Percentiles rank a stretch among this genome's conserved stretches.
These are phyloP conservation scores for Craterostigma plantagineum DNA, from an alignment of 257 asterid genomes.

Conservation along the genomic window DNA sequence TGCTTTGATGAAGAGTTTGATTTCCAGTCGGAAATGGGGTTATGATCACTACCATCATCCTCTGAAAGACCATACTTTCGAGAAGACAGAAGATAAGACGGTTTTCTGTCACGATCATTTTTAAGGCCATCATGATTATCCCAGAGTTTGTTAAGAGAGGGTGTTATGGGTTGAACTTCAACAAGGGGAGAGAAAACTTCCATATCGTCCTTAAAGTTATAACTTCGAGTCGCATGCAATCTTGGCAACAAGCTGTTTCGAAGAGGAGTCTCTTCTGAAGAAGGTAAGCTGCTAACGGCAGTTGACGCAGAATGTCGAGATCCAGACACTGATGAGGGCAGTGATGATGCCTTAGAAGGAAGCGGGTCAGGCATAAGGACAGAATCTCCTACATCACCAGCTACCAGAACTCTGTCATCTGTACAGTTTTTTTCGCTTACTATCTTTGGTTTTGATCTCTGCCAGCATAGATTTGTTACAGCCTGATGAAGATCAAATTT, in stretches of 20 bases:
- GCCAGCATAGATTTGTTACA: slow-evolving; percentile 88
- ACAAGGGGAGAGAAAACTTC: slow-evolving; percentile 94
- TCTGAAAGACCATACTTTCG: slow-evolving; percentile 56
- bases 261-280: slow-evolving; percentile 56
- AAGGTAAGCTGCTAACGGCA: slow-evolving; percentile 22
- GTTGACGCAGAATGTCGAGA: slow-evolving; percentile 41
- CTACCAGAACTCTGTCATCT: slow-evolving; percentile 58
- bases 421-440: slow-evolving; percentile 61
- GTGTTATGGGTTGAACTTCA: slow-evolving; percentile 88
- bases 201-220: slow-evolving; percentile 91
- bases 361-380: slow-evolving; percentile 95
- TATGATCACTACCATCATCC: slow-evolving; percentile 41
- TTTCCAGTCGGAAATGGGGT: slow-evolving; percentile 64
- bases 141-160: slow-evolving; percentile 73
- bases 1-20: slow-evolving; percentile 29
- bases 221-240: slow-evolving; percentile 64
- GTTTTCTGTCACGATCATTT: slow-evolving; percentile 45
- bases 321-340: slow-evolving; percentile 36
- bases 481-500: slow-evolving; percentile 37
- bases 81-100: slow-evolving; percentile 44
- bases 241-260: slow-evolving; percentile 49
- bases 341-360: slow-evolving; percentile 49
- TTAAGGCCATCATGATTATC: slow-evolving; percentile 37
- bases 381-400: slow-evolving; percentile 79
- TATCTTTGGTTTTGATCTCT: slow-evolving; percentile 57